Percentiles rank a stretch among this genome's conserved stretches.
Conservation (phyloP, 2,329 filamentous ascomycete genomes). For the Lachnellula hyalina region DNA sequence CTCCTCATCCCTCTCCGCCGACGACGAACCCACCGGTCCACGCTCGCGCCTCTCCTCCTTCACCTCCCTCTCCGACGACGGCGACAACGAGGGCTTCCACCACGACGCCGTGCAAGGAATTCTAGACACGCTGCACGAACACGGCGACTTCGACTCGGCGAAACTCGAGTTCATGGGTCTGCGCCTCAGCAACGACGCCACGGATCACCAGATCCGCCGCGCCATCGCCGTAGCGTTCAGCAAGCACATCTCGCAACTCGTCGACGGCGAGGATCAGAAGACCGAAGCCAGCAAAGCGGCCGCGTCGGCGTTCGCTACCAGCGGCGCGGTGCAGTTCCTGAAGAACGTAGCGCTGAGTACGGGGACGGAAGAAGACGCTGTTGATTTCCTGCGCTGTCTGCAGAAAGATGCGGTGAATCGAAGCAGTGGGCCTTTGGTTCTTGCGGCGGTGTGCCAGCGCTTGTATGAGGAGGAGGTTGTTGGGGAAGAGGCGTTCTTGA, state of each 20-base stretch:
- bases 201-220: slow-evolving; percentile 79
- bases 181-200: slow-evolving; percentile 86
- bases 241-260: slow-evolving; percentile 70
- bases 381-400: slow-evolving; percentile 76
- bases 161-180: slow-evolving; percentile 91
- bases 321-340: slow-evolving; percentile 51
- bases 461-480: slow-evolving; percentile 79
- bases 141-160: slow-evolving; percentile 71
- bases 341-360: slow-evolving; percentile 56
- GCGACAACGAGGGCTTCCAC: slow-evolving; percentile 66
- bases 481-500: slow-evolving; percentile 81
- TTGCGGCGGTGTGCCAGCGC: slow-evolving; percentile 76
- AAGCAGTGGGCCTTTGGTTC: slow-evolving; percentile 58
- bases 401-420: slow-evolving; percentile 72
- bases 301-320: slow-evolving; percentile 51
- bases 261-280: slow-evolving; percentile 40
- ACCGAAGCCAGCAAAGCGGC: slow-evolving; percentile 61
- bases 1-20: slow-evolving; percentile 47
- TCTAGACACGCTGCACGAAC: slow-evolving; percentile 75
- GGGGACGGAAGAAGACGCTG: slow-evolving; percentile 66
- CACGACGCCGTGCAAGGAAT: slow-evolving; percentile 80
- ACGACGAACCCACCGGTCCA: slow-evolving; percentile 21
- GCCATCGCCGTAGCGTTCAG: slow-evolving; percentile 83
- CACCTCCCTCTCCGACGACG: slow-evolving; percentile 62
- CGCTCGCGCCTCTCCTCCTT: slow-evolving; percentile 66